These are phyloP conservation scores for Umbellularia californica DNA, from an alignment of 164 flowering plant genomes.

Conservation along the genomic window DNA sequence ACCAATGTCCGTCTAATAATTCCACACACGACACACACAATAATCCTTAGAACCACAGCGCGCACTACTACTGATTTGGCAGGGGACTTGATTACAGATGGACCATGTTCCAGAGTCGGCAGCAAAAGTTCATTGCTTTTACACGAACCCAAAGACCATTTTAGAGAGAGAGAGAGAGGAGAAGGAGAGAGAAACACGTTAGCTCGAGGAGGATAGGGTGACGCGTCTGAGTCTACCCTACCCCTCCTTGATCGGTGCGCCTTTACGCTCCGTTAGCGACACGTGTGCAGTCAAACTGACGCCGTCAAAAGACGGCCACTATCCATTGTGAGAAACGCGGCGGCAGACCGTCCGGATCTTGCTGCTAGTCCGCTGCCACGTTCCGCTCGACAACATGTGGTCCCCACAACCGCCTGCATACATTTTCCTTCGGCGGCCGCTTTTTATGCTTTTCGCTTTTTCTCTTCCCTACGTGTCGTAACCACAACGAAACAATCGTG, in stretches of 20 bases:
- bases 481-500: not conserved
- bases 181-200: no score
- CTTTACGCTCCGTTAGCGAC: not conserved
- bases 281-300: not conserved
- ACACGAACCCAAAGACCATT: no score
- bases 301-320: not conserved
- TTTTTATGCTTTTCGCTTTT: not conserved
- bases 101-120: no score
- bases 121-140: no score
- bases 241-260: not conserved
- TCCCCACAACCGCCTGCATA: not conserved
- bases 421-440: slow-evolving; percentile 1
- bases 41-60: no score
- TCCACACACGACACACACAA: no score
- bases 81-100: no score
- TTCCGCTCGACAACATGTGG: not conserved
- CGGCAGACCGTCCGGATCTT: not conserved
- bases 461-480: not conserved
- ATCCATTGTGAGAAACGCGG: not conserved
- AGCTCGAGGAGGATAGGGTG: no score
- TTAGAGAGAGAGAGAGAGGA: no score
- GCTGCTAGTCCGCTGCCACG: not conserved
- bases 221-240: no score
- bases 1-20: no score
- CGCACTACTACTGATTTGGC: no score